Percentiles rank a stretch among this genome's conserved stretches.
These are phyloP conservation scores for Fusarium albidum DNA, from an alignment of 2,329 filamentous ascomycete genomes.

Conservation along the genomic window DNA sequence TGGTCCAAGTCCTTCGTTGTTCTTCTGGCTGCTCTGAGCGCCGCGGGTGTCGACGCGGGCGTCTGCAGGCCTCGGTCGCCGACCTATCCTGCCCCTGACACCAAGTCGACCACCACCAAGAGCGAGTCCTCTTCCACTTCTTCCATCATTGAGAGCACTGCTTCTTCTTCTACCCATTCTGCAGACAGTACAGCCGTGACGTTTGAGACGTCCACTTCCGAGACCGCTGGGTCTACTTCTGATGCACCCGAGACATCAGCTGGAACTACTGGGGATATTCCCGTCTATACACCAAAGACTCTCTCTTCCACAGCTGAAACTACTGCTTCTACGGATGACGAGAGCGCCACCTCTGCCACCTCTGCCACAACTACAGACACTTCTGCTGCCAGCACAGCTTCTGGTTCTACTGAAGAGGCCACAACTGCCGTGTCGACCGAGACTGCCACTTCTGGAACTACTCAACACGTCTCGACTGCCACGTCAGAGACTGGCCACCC, in stretches of 20 bases:
- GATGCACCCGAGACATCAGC: too few species aligned
- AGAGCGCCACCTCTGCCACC: not conserved
- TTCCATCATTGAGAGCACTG: too few species aligned
- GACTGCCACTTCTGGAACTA: not conserved
- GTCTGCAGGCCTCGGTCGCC: constrained; percentile 27
- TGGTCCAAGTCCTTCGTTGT: constrained; percentile 28
- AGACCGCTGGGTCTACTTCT: too few species aligned
- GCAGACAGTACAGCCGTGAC: too few species aligned
- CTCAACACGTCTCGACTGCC: not conserved
- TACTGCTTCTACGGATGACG: too few species aligned
- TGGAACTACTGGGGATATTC: too few species aligned
- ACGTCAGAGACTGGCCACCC: not conserved
- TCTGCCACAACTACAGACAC: not conserved
- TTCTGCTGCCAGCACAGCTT: not conserved
- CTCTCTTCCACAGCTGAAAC: too few species aligned
- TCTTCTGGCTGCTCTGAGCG: constrained; percentile 15
- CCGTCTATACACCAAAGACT: too few species aligned
- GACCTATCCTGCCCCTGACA: constrained; percentile 20
- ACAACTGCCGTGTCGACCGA: not conserved
- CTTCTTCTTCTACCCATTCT: too few species aligned
- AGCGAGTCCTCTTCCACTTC: constrained; percentile 8
- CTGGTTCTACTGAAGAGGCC: not conserved
- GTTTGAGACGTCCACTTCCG: too few species aligned
- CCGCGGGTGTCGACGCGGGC: constrained; percentile 14
- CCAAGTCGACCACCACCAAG: not conserved